Conservation (phyloP, 1,284 basidiomycete species). For the Moesziomyces sp. region DNA sequence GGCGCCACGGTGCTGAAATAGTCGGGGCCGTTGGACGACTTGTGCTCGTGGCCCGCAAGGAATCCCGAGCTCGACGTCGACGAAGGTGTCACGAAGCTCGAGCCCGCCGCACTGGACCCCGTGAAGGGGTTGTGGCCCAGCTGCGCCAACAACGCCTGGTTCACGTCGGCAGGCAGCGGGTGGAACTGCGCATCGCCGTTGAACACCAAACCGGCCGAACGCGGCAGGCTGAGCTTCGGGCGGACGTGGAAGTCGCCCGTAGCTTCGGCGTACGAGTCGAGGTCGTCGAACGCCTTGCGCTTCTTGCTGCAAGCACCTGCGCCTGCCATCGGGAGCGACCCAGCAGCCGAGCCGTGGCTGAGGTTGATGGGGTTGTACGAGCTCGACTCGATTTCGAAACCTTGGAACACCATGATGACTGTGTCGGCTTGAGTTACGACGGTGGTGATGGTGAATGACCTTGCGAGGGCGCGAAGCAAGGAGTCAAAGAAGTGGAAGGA, state of each 20-base stretch:
- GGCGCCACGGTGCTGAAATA: constrained; percentile 26
- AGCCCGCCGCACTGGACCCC: neutral
- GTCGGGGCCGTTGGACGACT: constrained; percentile 24
- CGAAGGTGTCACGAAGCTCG: constrained; percentile 20
- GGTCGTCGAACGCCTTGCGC: constrained; percentile 39
- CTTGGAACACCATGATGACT: constrained; percentile 32
- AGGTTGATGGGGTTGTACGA: constrained; percentile 34
- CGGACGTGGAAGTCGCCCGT: constrained; percentile 14
- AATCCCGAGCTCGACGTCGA: constrained; percentile 23
- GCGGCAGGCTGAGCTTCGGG: constrained; percentile 36
- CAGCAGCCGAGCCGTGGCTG: constrained; percentile 11
- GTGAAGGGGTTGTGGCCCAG: constrained; percentile 35
- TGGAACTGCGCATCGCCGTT: constrained; percentile 49
- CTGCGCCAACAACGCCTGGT: constrained; percentile 48
- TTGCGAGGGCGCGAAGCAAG: too few species aligned
- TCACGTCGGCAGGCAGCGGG: constrained; percentile 49
- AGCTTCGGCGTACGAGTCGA: constrained; percentile 12
- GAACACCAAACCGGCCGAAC: constrained; percentile 26
- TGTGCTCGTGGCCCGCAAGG: constrained; percentile 19
- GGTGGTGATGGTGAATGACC: neutral
- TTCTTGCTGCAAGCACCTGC: constrained; percentile 22
- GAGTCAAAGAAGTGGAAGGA: too few species aligned
- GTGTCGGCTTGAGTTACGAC: neutral
- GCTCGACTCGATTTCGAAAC: constrained; percentile 23
- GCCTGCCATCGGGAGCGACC: constrained; percentile 1